Base-by-base conservation (phyloP, 2,329 filamentous ascomycete species). In the Clonostachys rosea region DNA sequence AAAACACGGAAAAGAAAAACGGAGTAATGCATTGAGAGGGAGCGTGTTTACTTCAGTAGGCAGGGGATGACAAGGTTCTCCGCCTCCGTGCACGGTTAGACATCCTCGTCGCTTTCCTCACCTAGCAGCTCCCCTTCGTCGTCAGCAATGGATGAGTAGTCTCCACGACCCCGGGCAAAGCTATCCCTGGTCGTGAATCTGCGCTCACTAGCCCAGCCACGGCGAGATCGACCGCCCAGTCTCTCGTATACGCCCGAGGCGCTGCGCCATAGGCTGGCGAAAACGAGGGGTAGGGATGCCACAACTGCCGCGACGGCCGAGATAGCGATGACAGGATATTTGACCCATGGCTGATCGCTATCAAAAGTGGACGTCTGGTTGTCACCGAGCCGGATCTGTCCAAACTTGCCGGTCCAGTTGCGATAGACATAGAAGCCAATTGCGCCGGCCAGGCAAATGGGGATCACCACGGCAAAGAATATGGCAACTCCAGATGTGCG, bases 101-200 rank as follows among this genome's bases (percentile, higher is more conserved):
- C 87, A 51, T 96, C 92, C 60, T 96, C 91, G 54, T 96, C 92
- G 55, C 90, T 91, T 50, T 95, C 91, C 56, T 96, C 92, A 1
- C 94, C 94, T 35, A 99, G 70, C 55, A 99, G 71, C 72, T 97
- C 92, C 43, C 92, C 92, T 64, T 97, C 94, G 62, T 97, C 94
- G 44, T 94, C 88, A 58, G 95, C 91, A 45, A 96, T 90, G 58
- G 86, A 79, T 14, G 85, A 82, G 65, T 97, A 97, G 65, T 96
- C 89, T n/a, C 87, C 86, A 47, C 89, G 80, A 2, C 89, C 87
- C 48, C 91, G 81, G 6, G 91, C 87, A 68, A 99, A 99, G 51
- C 89, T 92, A 59, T 89, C 88, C 49, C 95, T 76, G 44, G 89
- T 95, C 14, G 91, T 94, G 64, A 95, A 99, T 47, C 86, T 83